phyloP scores from a whole-genome alignment of 225 moss, liverwort and hornwort genomes.

The Polytrichum formosum region DNA sequence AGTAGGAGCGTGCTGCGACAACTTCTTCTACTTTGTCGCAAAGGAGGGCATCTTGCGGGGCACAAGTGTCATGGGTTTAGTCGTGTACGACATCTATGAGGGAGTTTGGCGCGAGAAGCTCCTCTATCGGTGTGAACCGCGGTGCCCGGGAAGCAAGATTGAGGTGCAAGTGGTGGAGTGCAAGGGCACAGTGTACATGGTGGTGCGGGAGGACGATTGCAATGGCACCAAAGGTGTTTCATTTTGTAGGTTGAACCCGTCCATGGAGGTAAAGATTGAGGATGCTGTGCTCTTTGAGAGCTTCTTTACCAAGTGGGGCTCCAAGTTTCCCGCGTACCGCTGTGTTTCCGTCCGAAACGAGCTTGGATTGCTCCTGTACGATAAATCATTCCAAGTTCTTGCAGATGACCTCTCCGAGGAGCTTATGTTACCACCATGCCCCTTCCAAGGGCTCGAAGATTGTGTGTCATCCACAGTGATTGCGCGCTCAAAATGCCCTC shows the following conservation, averaged over 20 bases:
- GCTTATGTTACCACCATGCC: constrained; percentile 41
- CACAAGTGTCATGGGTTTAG: constrained; percentile 34
- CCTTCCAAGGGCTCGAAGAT: constrained; percentile 36
- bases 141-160: constrained; percentile 45
- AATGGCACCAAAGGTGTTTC: constrained; percentile 43
- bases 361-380: constrained; percentile 34
- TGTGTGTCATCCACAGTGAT: constrained; percentile 23
- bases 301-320: constrained; percentile 49
- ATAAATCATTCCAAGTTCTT: constrained; percentile 40
- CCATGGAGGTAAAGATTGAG: constrained; percentile 45
- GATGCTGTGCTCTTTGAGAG: constrained; percentile 49
- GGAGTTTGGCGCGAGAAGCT: constrained; percentile 49
- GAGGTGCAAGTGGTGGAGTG: constrained; percentile 56
- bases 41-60: constrained; percentile 36
- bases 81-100: constrained; percentile 47
- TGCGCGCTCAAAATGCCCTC: constrained; percentile 5
- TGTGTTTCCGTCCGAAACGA: constrained; percentile 37
- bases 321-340: constrained; percentile 36
- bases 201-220: constrained; percentile 44
- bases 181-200: constrained; percentile 53
- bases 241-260: constrained; percentile 49
- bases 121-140: constrained; percentile 45
- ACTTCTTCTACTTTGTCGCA: constrained; percentile 56
- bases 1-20: constrained; percentile 47
- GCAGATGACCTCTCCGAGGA: constrained; percentile 49